These are phyloP conservation scores for Asterochloris erici DNA, from an alignment of 139 green algal species.

Conservation along the genomic window DNA sequence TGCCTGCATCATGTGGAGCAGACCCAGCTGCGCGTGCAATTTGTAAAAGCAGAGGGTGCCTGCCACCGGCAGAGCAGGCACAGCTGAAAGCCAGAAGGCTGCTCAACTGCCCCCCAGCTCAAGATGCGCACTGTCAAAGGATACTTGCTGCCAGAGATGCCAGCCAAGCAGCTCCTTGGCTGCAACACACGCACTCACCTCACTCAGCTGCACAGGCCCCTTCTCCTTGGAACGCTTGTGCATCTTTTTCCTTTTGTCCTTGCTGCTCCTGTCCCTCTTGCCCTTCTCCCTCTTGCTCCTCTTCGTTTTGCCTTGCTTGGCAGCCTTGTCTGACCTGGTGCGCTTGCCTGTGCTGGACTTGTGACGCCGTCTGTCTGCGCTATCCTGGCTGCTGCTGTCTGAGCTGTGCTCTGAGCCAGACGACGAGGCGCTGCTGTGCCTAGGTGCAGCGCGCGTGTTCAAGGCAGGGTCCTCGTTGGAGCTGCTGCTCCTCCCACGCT, in stretches of 20 bases:
- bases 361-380: no score
- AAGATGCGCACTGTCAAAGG: neutral
- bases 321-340: no score
- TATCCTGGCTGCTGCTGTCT: no score
- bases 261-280: constrained; percentile 1
- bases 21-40: neutral
- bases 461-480: no score
- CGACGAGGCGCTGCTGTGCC: no score
- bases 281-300: neutral
- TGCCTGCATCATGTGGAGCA: no score
- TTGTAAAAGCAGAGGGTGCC: neutral
- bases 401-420: no score
- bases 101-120: neutral
- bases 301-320: neutral
- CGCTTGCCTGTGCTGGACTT: no score
- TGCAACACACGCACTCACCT: neutral
- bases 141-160: no score
- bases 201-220: constrained; percentile 15
- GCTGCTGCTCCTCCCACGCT: no score
- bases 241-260: neutral
- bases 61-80: constrained; percentile 7
- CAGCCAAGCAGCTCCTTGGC: neutral
- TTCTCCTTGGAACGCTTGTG: constrained; percentile 13
- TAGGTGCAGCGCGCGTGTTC: no score
- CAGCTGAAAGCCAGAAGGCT: neutral